phyloP scores from a whole-genome alignment of 2,329 filamentous ascomycete genomes.

The Hirsutella thompsonii region DNA sequence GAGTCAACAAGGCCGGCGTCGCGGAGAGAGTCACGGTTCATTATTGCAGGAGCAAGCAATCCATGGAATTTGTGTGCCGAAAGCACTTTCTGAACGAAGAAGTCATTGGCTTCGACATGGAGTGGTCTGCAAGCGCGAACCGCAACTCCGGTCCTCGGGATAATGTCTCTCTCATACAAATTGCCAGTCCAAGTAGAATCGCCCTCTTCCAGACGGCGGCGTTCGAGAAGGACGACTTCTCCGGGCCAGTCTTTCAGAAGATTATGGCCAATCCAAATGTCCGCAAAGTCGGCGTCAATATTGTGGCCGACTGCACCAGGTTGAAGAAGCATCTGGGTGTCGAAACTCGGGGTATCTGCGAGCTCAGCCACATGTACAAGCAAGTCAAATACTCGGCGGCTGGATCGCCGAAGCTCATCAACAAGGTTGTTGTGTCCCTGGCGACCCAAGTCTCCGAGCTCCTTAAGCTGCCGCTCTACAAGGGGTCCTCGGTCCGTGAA shows the following conservation, averaged over 20 bases:
- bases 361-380: conserved; percentile 72
- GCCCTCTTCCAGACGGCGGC: conserved; percentile 70
- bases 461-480: conserved; percentile 62
- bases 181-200: conserved; percentile 65
- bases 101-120: conserved; percentile 78
- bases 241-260: conserved; percentile 56
- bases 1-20: conserved; percentile 25
- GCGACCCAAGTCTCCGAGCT: conserved; percentile 58
- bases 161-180: conserved; percentile 71
- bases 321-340: conserved; percentile 54
- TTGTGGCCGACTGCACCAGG: conserved; percentile 58
- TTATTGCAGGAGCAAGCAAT: conserved; percentile 59
- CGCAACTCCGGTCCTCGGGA: conserved; percentile 38
- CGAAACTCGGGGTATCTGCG: conserved; percentile 54
- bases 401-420: conserved; percentile 41
- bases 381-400: conserved; percentile 54
- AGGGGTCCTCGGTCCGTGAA: conserved; percentile 54
- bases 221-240: conserved; percentile 43
- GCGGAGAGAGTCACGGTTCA: conserved; percentile 51
- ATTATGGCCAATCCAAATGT: conserved; percentile 61
- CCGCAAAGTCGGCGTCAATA: conserved; percentile 64
- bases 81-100: conserved; percentile 55
- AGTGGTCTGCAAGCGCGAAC: conserved; percentile 54
- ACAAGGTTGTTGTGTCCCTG: conserved; percentile 53
- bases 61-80: conserved; percentile 52